Evolutionary conservation across 169 alveolate species (phyloP).

Genomic region (Plasmodium chabaudi): DNA sequence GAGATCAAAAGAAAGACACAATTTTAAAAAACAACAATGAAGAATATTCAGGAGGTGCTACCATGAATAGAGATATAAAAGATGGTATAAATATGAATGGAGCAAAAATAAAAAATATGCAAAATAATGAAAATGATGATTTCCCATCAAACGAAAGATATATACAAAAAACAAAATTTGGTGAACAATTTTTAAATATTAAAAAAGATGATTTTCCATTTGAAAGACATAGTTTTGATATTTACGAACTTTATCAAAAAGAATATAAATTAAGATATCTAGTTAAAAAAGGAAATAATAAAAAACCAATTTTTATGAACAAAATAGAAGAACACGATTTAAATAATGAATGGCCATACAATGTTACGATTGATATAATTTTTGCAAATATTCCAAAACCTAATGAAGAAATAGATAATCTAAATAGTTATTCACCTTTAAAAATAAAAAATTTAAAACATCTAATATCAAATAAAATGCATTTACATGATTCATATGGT

Average conservation of each 20-base stretch:
- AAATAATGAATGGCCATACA: slow-evolving; percentile 56
- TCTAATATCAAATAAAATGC: slow-evolving; percentile 54
- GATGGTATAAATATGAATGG: too few species aligned
- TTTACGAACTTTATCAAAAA: neutral
- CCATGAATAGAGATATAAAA: too few species aligned
- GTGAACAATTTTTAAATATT: too few species aligned
- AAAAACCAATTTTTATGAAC: neutral
- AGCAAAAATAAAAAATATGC: too few species aligned
- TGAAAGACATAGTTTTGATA: neutral
- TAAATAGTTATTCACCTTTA: slow-evolving; percentile 10
- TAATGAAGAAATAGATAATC: slow-evolving; percentile 35
- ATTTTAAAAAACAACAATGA: too few species aligned
- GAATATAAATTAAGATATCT: slow-evolving; percentile 12
- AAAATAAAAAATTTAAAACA: slow-evolving; percentile 57
- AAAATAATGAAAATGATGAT: too few species aligned
- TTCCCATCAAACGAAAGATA: too few species aligned
- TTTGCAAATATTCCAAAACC: slow-evolving; percentile 37
- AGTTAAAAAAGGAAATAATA: slow-evolving; percentile 7
- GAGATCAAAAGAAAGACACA: too few species aligned
- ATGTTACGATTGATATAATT: slow-evolving; percentile 28
- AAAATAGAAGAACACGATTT: slow-evolving; percentile 31
- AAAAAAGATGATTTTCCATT: too few species aligned
- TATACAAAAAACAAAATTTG: too few species aligned
- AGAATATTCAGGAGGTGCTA: too few species aligned
- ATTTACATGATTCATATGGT: slow-evolving; percentile 4